Conservation (phyloP, 2,329 filamentous ascomycete species). For the Lachnellula willkommii region DNA sequence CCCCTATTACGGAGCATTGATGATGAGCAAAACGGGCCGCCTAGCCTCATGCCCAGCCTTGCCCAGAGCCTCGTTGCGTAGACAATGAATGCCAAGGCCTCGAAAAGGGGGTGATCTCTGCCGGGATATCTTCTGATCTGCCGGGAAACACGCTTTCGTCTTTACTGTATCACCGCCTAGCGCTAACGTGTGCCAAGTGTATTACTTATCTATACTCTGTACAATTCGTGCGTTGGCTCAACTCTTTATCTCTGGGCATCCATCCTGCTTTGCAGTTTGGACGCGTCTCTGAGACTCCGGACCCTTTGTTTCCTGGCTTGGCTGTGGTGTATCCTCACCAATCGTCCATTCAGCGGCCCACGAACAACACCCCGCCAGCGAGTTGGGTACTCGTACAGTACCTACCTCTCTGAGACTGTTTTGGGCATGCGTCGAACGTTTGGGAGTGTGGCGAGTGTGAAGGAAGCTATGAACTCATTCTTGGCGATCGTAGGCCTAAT, state of each 20-base stretch:
- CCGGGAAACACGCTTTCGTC: constrained; percentile 7
- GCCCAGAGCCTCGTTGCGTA: constrained; percentile 11
- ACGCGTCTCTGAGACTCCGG: constrained; percentile 10
- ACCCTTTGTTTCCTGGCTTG: constrained; percentile 15
- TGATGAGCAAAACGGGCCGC: not conserved
- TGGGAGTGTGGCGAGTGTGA: constrained; percentile 3
- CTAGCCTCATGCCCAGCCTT: constrained; percentile 9
- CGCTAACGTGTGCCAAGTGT: constrained; percentile 12
- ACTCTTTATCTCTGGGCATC: constrained; percentile 16
- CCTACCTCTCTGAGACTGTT: constrained; percentile 9
- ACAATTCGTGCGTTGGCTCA: constrained; percentile 1
- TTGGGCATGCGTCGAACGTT: constrained; percentile 14
- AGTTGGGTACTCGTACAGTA: too few relatives aligned
- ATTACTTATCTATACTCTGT: not conserved
- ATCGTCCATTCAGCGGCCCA: constrained; percentile 7
- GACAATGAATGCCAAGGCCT: not conserved
- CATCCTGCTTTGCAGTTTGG: constrained; percentile 8
- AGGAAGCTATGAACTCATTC: constrained; percentile 2
- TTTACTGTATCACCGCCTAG: constrained; percentile 7
- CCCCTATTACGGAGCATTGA: too few relatives aligned
- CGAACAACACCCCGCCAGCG: not conserved
- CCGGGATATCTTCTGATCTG: not conserved
- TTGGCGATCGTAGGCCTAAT: not conserved
- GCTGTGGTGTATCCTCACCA: constrained; percentile 11
- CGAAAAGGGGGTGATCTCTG: constrained; percentile 8